phyloP scores from a whole-genome alignment of 441 rosid genomes.

The Erodium chrysanthum region DNA sequence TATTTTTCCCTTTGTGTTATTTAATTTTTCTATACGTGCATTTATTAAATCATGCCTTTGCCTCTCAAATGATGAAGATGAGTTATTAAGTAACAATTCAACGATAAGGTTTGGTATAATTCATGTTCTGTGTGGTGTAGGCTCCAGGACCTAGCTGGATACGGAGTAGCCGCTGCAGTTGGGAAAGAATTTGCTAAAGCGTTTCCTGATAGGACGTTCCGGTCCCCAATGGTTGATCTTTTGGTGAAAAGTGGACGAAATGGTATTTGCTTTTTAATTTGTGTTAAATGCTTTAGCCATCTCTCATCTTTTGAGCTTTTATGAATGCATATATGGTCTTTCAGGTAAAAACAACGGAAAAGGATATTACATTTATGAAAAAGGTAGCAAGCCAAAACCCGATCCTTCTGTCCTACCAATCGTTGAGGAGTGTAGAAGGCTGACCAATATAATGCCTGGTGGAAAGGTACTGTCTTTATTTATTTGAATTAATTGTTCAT shows the following conservation, averaged over 20 bases:
- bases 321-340: conserved; percentile 7
- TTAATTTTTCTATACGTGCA: neutral
- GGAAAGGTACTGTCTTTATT: conserved; percentile 53
- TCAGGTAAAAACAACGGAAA: conserved; percentile 81
- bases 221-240: conserved; percentile 57
- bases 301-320: conserved; percentile 1
- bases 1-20: neutral
- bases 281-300: conserved; percentile 5
- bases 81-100: neutral
- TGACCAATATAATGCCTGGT: conserved; percentile 66
- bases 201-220: conserved; percentile 50
- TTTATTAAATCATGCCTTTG: neutral
- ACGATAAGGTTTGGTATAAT: neutral
- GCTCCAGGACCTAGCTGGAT: conserved; percentile 84
- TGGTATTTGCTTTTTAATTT: conserved; percentile 34
- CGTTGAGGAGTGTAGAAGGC: conserved; percentile 57
- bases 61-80: neutral
- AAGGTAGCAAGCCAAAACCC: conserved; percentile 78
- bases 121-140: conserved; percentile 26
- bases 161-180: conserved; percentile 65
- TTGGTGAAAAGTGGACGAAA: conserved; percentile 64
- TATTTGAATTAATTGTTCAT: too few relatives aligned
- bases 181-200: conserved; percentile 50
- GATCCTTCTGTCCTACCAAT: conserved; percentile 63
- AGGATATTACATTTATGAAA: conserved; percentile 74